Conservation (phyloP, 177 flowering plant species). For the Vitis hybrid region DNA sequence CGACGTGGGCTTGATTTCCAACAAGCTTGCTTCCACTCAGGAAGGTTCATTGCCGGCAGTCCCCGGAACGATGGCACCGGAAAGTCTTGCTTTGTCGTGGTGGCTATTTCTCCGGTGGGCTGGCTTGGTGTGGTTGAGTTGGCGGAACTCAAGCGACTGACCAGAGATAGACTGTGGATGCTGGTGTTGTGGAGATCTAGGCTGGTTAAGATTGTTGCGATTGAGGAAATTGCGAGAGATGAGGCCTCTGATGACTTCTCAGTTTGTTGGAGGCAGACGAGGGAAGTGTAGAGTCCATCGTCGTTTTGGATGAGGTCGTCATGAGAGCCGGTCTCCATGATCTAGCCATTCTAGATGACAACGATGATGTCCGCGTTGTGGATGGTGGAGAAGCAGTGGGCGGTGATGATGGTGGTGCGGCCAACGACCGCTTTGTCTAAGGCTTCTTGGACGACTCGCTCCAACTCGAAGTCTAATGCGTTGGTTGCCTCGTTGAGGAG, state of each 20-base stretch:
- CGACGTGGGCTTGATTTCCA: no score
- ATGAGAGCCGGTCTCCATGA: constrained; percentile 72
- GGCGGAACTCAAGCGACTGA: constrained; percentile 57
- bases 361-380: constrained; percentile 70
- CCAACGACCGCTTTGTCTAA: constrained; percentile 69
- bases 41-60: constrained; percentile 54
- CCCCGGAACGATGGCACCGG: constrained; percentile 64
- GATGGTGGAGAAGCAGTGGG: constrained; percentile 88
- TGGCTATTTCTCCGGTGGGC: not conserved
- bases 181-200: constrained; percentile 30
- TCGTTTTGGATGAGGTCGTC: constrained; percentile 45
- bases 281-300: constrained; percentile 56
- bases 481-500: constrained; percentile 87
- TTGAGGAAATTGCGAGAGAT: not conserved
- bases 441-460: constrained; percentile 78
- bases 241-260: constrained; percentile 14
- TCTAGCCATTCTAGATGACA: constrained; percentile 64
- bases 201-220: constrained; percentile 4
- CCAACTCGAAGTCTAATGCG: constrained; percentile 82
- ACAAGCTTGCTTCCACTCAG: constrained; percentile 91
- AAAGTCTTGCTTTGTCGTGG: constrained; percentile 7
- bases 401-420: constrained; percentile 76
- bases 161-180: constrained; percentile 35
- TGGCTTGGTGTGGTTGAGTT: constrained; percentile 30
- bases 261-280: constrained; percentile 60